Base-by-base conservation (phyloP, 306 rosid species). In the Gastrolobium bilobum region DNA sequence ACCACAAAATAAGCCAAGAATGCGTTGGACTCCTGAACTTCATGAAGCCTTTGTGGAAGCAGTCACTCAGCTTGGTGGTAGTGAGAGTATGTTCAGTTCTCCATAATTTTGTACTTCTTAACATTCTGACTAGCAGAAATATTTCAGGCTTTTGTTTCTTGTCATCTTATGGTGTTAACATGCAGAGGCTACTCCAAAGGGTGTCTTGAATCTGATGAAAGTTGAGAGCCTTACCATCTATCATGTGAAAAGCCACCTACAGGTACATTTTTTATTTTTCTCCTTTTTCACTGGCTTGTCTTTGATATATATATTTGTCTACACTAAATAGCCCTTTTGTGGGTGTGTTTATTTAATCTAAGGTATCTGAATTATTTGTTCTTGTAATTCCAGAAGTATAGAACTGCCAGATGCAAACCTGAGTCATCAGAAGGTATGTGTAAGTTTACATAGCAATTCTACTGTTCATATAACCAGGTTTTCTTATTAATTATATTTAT, bases 1-100 rank as follows among this genome's bases (percentile, higher is more conserved):
- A 65, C 63, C 93, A 10, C 79, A 96, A 75, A 66, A 84, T 34
- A 93, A 94, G 86, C 70, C 93, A 33, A 87, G 99, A 84, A 95
- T 95, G 98, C 97, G 99, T 38, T 95, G 99, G 99, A 91, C 97
- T 8, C 99, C 90, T 42, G 98, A 95, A 83, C 99, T 95, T 72
- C 99, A 95, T 0, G 96, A 91, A 83, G 91, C 97, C 72, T 95
- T 95, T 81, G 97, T 95, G 70, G 97, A 90, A 87, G 97, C 99
- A 33, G 98, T 91, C 78, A 79, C 81, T 87, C 88, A 88, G 30
- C 96, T 95, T 81, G 99, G 98, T 75, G 99, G 99, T 64, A 76
- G 93, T 48, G 99, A 93, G 81, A 84, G 98, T 89, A 88, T 53
- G 93, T 89, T 76, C 46, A 43, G 54, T 47, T 75, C 53, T 53